Evolutionary conservation across 169 alveolate genomes (phyloP), one percentile per base, ranked within the genome.

Genomic region (Plasmodium berghei): DNA sequence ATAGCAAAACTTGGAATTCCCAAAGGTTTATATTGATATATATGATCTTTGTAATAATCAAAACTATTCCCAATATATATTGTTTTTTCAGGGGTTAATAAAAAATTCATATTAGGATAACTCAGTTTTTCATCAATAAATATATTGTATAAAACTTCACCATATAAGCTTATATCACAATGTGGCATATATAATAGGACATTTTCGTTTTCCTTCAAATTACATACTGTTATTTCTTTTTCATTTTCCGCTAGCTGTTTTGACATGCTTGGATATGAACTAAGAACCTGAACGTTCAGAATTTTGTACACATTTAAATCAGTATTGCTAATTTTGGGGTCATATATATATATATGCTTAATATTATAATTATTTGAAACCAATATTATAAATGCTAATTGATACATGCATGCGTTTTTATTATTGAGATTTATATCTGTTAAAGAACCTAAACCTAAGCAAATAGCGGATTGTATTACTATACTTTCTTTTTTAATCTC

Each of bases 381-480:
- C 28, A 80, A 71, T 14, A 80, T 3, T 16, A 80, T 45, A 46
- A 80, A 80, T 1, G 64, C 9, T n/a, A 80, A 24, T 48, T 80
- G 90, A 45, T 80, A 61, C n/a, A 80, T 42, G 40, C 85, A 66
- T 28, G 90, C 56, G 16, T 20, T 64, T 55, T 71, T 80, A 46
- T 34, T 67, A 59, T 67, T 80, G 20, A 56, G 22, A 40, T 80
- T 67, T n/a, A 58, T 42, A 16, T 67, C 83, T 24, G 12, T 59
- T 66, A 80, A 61, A 16, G 90, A 66, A 12, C 90, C 90, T 8
- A 80, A 48, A 28, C 90, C 90, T 59, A 80, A 70, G 24, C 85
- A 80, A 46, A 80, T 75, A 16, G 34, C 49, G 8, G 45, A 54
- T 62, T 16, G 28, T 71, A 71, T 71, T 9, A 61, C 9, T 10